Conservation (phyloP, 371 early-diverging fungal species). For the Mucor saturninus region DNA sequence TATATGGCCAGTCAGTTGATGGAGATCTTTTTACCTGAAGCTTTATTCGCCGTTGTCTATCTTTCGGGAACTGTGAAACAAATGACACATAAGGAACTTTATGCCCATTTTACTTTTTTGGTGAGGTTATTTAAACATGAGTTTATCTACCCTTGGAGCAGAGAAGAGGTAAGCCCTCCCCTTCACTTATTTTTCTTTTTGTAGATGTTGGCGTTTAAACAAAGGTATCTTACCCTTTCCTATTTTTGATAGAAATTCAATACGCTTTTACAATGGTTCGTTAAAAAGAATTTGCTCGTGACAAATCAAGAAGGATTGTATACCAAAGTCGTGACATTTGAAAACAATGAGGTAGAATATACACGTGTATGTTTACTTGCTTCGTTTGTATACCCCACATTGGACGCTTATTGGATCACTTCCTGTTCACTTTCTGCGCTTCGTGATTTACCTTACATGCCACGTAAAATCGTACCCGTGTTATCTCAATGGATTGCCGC, state of each 20-base stretch:
- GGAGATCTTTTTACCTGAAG: slow-evolving; percentile 49
- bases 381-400: slow-evolving; percentile 51
- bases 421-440: slow-evolving; percentile 56
- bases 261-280: slow-evolving; percentile 38
- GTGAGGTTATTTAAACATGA: slow-evolving; percentile 51
- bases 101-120: slow-evolving; percentile 46
- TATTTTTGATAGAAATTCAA: slow-evolving; percentile 43
- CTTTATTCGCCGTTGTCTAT: slow-evolving; percentile 49
- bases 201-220: no score
- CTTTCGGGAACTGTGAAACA: slow-evolving; percentile 26
- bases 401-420: slow-evolving; percentile 60
- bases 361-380: slow-evolving; percentile 48
- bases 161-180: slow-evolving; percentile 36
- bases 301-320: slow-evolving; percentile 25
- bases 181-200: no score
- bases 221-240: not conserved
- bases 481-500: slow-evolving; percentile 60
- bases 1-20: slow-evolving; percentile 54
- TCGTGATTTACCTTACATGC: slow-evolving; percentile 54
- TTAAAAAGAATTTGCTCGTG: slow-evolving; percentile 29
- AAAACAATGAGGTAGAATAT: slow-evolving; percentile 36
- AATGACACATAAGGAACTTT: slow-evolving; percentile 32
- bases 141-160: slow-evolving; percentile 53
- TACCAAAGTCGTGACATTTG: slow-evolving; percentile 29
- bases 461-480: slow-evolving; percentile 54